Evolutionary conservation across 1,139 yeast genomes (phyloP), one percentile per base, ranked within the genome.

Genomic region (Suhomyces guaymorum): DNA sequence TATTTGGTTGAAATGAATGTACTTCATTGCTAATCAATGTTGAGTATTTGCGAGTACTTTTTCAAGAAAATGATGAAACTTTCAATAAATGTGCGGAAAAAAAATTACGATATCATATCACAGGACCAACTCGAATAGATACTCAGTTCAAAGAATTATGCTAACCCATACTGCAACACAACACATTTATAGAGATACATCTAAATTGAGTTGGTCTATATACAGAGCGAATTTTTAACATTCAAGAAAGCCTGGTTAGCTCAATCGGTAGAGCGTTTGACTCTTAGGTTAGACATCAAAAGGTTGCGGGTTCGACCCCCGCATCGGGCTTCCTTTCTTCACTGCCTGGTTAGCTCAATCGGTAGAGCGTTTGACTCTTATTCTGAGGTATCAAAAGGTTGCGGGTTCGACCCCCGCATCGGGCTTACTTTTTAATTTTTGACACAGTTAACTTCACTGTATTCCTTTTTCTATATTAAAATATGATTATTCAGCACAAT

Each of bases 301-400:
- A 65, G 70, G 70, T 60, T 63, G 68, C 70, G 70, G 70, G 70
- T 65, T 65, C 70, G 70, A 64, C 64, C 69, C 70, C 70, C 70
- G 70, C 69, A 63, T 65, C 56, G 70, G 69, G 70, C 67, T 63
- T n/a, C n/a, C n/a, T n/a, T n/a, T n/a, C n/a, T n/a, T n/a, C n/a
- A 21, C n/a, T 5, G 42, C 46, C 44, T 42, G 46, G 46, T 41
- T 43, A 38, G 42, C 42, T 42, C 44, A 40, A 40, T 40, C 46
- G 42, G 42, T 42, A 40, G 44, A 25, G 34, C 41, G 28, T 51
- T 52, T 35, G 50, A 41, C 46, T 42, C 46, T 39, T 42, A 42
- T 18, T 13, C 10, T 29, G 26, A n/a, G 44, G 34, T 29, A 59
- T 64, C 70, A 62, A 62, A 65, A 65, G 70, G 70, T 60, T 63